phyloP scores from a whole-genome alignment of 345 rosid genomes.

The Salix exigua region DNA sequence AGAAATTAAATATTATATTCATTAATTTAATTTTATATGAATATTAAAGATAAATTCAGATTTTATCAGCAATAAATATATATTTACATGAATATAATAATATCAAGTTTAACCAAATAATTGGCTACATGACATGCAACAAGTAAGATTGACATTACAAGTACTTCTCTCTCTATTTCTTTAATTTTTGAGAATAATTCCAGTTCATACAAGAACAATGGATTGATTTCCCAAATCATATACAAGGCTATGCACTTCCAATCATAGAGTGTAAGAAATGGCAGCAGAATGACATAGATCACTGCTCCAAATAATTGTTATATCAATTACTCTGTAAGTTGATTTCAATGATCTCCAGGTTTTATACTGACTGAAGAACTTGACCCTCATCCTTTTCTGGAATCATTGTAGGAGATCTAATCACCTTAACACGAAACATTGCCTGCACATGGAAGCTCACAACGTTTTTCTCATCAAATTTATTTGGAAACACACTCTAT shows the following conservation, averaged over 20 bases:
- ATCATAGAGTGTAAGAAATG: not conserved
- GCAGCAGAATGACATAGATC: conserved; percentile 4
- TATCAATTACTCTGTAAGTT: conserved; percentile 15
- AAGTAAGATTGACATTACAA: too few species aligned
- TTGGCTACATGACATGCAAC: too few species aligned
- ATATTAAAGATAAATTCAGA: too few species aligned
- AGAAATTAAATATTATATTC: too few species aligned
- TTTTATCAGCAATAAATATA: too few species aligned
- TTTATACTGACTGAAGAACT: conserved; percentile 58
- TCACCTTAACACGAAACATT: conserved; percentile 65
- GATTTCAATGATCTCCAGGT: not conserved
- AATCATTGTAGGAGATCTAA: conserved; percentile 29
- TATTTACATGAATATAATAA: too few species aligned
- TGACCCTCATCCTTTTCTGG: conserved; percentile 25
- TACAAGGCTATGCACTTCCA: not conserved
- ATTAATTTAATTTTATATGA: too few species aligned
- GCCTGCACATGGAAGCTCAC: conserved; percentile 44
- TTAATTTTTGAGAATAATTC: not conserved
- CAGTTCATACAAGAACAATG: not conserved
- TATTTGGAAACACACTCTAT: not conserved
- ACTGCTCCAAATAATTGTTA: conserved; percentile 27
- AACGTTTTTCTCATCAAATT: not conserved
- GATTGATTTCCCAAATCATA: not conserved
- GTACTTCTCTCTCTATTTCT: too few species aligned
- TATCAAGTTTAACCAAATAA: too few species aligned